These are phyloP conservation scores for Fusarium sp. DNA, from an alignment of 2,329 filamentous ascomycete species.

Conservation along the genomic window DNA sequence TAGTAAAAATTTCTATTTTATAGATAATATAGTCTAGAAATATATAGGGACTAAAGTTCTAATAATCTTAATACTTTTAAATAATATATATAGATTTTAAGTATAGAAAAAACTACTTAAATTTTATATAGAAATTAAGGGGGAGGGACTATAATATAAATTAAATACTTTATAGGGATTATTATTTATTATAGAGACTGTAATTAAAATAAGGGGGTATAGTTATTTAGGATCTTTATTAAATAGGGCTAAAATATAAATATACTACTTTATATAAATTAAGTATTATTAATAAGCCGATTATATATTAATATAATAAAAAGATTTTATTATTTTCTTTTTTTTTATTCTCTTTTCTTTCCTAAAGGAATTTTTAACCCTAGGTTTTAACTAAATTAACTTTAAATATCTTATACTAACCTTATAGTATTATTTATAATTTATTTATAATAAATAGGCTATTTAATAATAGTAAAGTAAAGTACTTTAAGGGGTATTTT, in stretches of 20 bases:
- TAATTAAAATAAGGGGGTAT: neutral
- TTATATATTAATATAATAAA: no score
- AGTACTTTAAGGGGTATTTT: no score
- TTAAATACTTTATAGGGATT: constrained; percentile 2
- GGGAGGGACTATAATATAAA: neutral
- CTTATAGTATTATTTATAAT: no score
- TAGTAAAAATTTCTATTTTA: neutral
- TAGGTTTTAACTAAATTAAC: no score
- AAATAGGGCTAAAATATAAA: neutral
- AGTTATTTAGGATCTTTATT: neutral
- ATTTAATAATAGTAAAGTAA: no score
- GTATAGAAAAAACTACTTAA: neutral
- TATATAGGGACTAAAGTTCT: neutral
- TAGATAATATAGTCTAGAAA: neutral
- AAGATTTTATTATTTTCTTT: no score
- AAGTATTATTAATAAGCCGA: neutral
- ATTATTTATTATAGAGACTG: neutral
- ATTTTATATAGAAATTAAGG: neutral
- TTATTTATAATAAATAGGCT: no score
- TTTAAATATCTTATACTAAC: no score
- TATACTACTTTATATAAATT: neutral
- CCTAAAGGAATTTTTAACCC: no score
- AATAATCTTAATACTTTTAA: neutral
- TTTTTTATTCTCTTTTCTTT: no score
- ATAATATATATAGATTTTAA: neutral